Conservation (phyloP, 2,329 filamentous ascomycete species). For the Septoria linicola region DNA sequence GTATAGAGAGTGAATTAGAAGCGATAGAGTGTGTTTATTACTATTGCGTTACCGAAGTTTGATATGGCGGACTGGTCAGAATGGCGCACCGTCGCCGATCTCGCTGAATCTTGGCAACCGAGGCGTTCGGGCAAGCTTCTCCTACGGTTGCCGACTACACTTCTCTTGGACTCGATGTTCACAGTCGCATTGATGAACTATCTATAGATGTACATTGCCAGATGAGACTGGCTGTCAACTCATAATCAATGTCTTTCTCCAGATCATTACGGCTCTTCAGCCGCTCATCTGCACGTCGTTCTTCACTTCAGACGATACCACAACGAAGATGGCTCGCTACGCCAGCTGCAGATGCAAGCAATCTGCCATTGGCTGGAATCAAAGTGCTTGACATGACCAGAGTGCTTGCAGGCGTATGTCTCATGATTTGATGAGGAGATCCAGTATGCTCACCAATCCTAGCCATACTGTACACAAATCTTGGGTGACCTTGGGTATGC, state of each 20-base stretch:
- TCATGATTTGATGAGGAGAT: neutral
- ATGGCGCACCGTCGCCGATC: too few relatives aligned
- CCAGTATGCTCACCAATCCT: constrained; percentile 21
- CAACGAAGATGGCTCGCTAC: constrained; percentile 45
- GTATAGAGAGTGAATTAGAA: too few relatives aligned
- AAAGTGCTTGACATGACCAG: constrained; percentile 94
- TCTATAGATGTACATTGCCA: neutral
- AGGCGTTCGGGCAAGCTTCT: constrained; percentile 2
- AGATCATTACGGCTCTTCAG: constrained; percentile 24
- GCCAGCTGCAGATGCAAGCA: constrained; percentile 44
- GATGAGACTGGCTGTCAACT: neutral
- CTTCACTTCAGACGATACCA: constrained; percentile 10
- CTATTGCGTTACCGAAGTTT: too few relatives aligned
- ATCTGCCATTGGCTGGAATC: constrained; percentile 76
- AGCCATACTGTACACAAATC: constrained; percentile 98
- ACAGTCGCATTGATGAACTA: neutral
- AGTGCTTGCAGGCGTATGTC: constrained; percentile 79
- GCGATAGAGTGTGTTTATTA: too few relatives aligned
- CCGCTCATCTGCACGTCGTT: constrained; percentile 11
- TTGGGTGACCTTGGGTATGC: constrained; percentile 89
- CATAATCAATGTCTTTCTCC: neutral
- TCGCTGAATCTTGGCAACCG: neutral
- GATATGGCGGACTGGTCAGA: too few relatives aligned
- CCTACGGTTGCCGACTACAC: constrained; percentile 5
- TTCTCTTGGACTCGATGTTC: too few relatives aligned